These are phyloP conservation scores for Trichoderma atrobrunneum DNA, from an alignment of 2,329 filamentous ascomycete genomes.

Conservation along the genomic window DNA sequence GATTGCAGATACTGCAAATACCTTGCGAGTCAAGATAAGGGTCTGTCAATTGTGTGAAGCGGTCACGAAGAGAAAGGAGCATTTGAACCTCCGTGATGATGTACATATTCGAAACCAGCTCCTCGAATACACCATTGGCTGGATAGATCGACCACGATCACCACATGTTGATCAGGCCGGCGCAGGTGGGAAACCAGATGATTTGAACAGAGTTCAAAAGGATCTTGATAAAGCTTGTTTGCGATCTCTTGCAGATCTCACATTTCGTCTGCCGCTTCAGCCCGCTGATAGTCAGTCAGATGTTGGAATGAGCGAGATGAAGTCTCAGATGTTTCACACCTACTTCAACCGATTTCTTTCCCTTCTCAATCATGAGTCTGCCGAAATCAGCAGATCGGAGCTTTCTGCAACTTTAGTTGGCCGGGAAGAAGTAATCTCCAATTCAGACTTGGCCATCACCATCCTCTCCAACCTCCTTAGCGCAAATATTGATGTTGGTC, in stretches of 20 bases:
- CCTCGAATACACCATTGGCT: slow-evolving; percentile 65
- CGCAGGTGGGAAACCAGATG: slow-evolving; percentile 51
- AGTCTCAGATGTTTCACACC: slow-evolving; percentile 68
- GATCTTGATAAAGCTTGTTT: slow-evolving; percentile 66
- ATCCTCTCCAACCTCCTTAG: slow-evolving; percentile 68
- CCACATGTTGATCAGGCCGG: slow-evolving; percentile 44
- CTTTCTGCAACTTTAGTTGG: slow-evolving; percentile 33
- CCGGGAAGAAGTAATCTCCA: slow-evolving; percentile 54
- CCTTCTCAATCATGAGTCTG: slow-evolving; percentile 57
- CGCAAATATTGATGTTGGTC: slow-evolving; percentile 67
- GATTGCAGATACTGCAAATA: slow-evolving; percentile 53
- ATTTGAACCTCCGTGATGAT: slow-evolving; percentile 66
- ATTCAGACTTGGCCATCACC: slow-evolving; percentile 62
- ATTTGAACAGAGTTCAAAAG: slow-evolving; percentile 56
- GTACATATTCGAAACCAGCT: slow-evolving; percentile 67
- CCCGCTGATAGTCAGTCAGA: slow-evolving; percentile 64
- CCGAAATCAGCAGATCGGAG: slow-evolving; percentile 37
- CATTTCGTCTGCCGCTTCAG: slow-evolving; percentile 64
- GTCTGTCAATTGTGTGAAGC: slow-evolving; percentile 66
- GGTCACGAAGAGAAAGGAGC: slow-evolving; percentile 64
- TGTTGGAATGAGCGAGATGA: slow-evolving; percentile 64
- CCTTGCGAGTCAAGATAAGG: slow-evolving; percentile 64
- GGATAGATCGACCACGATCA: slow-evolving; percentile 62
- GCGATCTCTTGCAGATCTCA: slow-evolving; percentile 62
- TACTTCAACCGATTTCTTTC: slow-evolving; percentile 70